These are phyloP conservation scores for Pseudovirgaria hyperparasitica DNA, from an alignment of 2,329 filamentous ascomycete species.

Conservation along the genomic window DNA sequence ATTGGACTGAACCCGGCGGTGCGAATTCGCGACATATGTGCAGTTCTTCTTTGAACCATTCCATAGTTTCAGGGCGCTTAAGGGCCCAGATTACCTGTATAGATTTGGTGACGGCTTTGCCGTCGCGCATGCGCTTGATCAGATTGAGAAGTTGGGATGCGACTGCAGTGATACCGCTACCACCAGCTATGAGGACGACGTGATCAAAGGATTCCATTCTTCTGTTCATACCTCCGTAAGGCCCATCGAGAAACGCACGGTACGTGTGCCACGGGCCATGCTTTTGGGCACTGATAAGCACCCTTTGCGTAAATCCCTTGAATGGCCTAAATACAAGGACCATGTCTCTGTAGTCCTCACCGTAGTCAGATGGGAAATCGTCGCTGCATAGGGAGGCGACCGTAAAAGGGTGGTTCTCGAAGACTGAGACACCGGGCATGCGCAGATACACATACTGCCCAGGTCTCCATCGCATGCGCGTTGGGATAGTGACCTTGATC, in stretches of 20 bases:
- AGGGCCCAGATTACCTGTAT: slow-evolving; percentile 91
- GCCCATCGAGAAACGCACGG: slow-evolving; percentile 81
- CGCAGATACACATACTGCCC: slow-evolving; percentile 91
- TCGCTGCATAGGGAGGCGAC: slow-evolving; percentile 86
- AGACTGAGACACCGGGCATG: slow-evolving; percentile 81
- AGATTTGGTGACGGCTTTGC: slow-evolving; percentile 82
- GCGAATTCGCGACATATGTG: slow-evolving; percentile 83
- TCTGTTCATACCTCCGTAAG: slow-evolving; percentile 87
- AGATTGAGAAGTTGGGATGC: slow-evolving; percentile 83
- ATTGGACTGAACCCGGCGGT: slow-evolving; percentile 76
- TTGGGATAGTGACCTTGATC: slow-evolving; percentile 91
- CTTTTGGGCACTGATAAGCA: slow-evolving; percentile 69
- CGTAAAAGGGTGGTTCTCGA: slow-evolving; percentile 93
- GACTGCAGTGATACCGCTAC: slow-evolving; percentile 86
- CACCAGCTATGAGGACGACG: slow-evolving; percentile 83
- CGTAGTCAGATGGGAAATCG: slow-evolving; percentile 86
- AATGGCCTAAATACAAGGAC: slow-evolving; percentile 87
- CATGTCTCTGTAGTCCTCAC: slow-evolving; percentile 77
- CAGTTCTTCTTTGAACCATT: slow-evolving; percentile 94
- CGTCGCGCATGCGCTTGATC: slow-evolving; percentile 93
- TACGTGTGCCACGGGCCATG: slow-evolving; percentile 88
- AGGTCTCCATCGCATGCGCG: slow-evolving; percentile 82
- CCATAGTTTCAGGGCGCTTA: slow-evolving; percentile 83
- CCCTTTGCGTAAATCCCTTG: slow-evolving; percentile 74
- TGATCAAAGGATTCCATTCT: slow-evolving; percentile 88